phyloP scores from a whole-genome alignment of 306 rosid species.

The Gynostemma pentaphyllum region DNA sequence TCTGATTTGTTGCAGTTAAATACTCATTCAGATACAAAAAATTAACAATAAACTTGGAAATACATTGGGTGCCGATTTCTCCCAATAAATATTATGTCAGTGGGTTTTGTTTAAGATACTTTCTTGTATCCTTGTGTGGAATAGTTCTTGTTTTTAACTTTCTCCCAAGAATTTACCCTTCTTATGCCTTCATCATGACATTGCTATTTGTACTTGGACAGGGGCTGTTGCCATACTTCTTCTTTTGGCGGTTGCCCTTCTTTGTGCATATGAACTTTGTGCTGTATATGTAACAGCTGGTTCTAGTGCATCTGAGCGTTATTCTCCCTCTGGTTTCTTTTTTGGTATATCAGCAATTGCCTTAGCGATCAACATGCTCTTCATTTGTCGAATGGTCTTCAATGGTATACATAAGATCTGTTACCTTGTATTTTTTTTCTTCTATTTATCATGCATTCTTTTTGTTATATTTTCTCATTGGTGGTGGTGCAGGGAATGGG shows the following conservation, averaged over 20 bases:
- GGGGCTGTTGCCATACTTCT: conserved; percentile 96
- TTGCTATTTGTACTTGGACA: conserved; percentile 18
- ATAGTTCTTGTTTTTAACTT: background rate
- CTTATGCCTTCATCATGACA: background rate
- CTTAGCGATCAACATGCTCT: conserved; percentile 98
- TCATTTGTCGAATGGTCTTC: conserved; percentile 95
- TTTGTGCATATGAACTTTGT: conserved; percentile 94
- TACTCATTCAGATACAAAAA: background rate
- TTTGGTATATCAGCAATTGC: conserved; percentile 99
- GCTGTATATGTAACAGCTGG: conserved; percentile 98
- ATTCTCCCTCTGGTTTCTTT: conserved; percentile 99
- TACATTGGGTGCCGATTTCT: too few species aligned
- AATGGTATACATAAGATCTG: conserved; percentile 48
- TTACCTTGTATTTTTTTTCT: background rate
- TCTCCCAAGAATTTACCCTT: background rate
- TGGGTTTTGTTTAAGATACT: background rate
- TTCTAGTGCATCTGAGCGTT: conserved; percentile 86
- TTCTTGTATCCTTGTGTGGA: background rate
- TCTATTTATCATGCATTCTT: conserved; percentile 4
- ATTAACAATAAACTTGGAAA: background rate
- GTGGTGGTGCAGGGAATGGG: conserved; percentile 69
- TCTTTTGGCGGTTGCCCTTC: conserved; percentile 93
- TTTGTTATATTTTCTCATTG: background rate
- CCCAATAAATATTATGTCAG: background rate
- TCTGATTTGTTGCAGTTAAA: background rate